Evolutionary conservation across 306 rosid species (phyloP).

Genomic region (Biancaea sappan): DNA sequence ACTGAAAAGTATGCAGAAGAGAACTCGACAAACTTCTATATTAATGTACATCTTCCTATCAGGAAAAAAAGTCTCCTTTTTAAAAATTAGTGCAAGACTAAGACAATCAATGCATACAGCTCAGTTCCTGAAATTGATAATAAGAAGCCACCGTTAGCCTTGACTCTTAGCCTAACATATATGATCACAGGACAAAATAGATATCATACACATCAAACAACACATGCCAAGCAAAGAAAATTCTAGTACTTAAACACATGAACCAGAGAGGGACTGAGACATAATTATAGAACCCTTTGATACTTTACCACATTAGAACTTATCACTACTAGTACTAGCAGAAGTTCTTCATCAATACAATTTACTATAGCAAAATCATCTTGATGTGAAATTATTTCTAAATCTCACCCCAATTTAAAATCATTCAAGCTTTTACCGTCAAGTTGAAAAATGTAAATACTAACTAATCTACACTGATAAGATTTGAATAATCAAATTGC

Average conservation of each 20-base stretch:
- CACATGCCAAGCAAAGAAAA: not conserved
- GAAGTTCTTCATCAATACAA: not conserved
- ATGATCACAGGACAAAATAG: not conserved
- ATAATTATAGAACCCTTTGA: not conserved
- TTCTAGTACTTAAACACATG: not conserved
- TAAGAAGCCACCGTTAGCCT: not conserved
- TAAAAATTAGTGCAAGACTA: not conserved
- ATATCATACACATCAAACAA: not conserved
- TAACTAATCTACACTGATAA: not conserved
- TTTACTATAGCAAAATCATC: not conserved
- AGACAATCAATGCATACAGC: not conserved
- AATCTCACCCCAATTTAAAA: not conserved
- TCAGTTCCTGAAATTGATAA: not conserved
- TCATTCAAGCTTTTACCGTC: not conserved
- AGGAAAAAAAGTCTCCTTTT: not conserved
- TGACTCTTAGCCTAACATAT: slow-evolving; percentile 33
- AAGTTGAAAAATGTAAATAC: not conserved
- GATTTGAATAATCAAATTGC: slow-evolving; percentile 3
- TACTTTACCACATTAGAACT: not conserved
- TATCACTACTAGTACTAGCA: not conserved
- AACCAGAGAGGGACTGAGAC: not conserved
- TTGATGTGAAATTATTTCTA: not conserved
- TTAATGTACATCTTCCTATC: not conserved
- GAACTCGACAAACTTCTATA: not conserved
- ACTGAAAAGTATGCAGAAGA: not conserved